Base-by-base conservation (phyloP, 2,329 filamentous ascomycete species). In the Aureobasidium uvarum region DNA sequence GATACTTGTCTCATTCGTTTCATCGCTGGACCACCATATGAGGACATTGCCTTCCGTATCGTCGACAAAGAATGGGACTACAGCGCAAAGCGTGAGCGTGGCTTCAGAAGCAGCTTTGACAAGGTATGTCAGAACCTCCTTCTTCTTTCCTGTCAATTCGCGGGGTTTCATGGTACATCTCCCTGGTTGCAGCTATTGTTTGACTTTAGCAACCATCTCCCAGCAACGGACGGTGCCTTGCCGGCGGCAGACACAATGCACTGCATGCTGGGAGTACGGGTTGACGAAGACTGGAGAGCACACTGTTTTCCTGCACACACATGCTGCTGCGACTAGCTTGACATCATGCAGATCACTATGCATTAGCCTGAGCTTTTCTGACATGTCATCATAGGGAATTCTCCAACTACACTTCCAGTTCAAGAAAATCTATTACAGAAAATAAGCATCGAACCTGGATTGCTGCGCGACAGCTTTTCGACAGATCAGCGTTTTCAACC, bases 31-130 rank as follows among this genome's bases (percentile, higher is more conserved):
- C 90, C 94, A 4, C 95, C 95, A 5, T 99, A 99, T 75, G 91
- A 97, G 77, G 95, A 99, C 73, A 89, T 99, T 74, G 95, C 94
- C 10, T 99, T 99, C 74, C 87, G 94, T 45, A 97, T 99, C 70
- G 93, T 99, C 45, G 95, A 99, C 77, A 94, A 95, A 69, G 95
- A 99, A 78, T 99, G 95, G 95, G 95, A 99, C 77, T 99, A 97
- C 76, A 96, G 92, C 76, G 91, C 94, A 2, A 98, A 97, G 79
- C 86, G 89, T 72, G 95, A 99, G 72, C 86, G 95, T 67, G 96
- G 95, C 1, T 99, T 98, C 79, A 93, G 86, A 76, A 97, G 93
- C 78, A 96, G 90, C 69, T 99, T 98, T 77, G 95, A 99, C 79
- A 97, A 96, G 88, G 92, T 95, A 86, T 69, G 85, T 79, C 31